phyloP scores from a whole-genome alignment of 768 basidiomycete species.

The Dioszegia aurantiaca region DNA sequence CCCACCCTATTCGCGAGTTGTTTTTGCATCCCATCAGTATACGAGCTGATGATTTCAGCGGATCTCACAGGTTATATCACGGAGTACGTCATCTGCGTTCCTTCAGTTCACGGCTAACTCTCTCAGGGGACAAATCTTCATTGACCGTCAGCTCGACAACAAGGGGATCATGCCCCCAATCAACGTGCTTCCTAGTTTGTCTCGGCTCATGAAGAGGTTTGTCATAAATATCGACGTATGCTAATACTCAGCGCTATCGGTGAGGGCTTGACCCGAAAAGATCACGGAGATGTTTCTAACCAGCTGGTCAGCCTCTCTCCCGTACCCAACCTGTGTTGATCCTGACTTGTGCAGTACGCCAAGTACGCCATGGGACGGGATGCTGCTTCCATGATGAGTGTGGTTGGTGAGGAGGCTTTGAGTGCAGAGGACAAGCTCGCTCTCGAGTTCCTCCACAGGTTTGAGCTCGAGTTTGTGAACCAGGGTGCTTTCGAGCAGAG shows the following conservation, averaged over 20 bases:
- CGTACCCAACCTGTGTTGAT: not conserved
- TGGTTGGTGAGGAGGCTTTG: constrained; percentile 96
- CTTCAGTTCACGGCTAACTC: not conserved
- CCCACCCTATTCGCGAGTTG: constrained; percentile 84
- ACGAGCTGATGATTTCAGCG: constrained; percentile 15
- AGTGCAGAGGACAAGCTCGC: constrained; percentile 94
- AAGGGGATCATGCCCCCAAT: constrained; percentile 89
- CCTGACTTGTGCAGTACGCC: constrained; percentile 67
- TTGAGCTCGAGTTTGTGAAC: constrained; percentile 94
- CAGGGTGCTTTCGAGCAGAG: constrained; percentile 96
- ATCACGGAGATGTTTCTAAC: constrained; percentile 99
- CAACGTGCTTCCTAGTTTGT: constrained; percentile 96
- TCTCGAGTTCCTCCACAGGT: constrained; percentile 94
- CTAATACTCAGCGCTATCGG: constrained; percentile 61
- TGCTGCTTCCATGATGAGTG: constrained; percentile 97
- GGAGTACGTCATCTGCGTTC: constrained; percentile 20
- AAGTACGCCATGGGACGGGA: constrained; percentile 98
- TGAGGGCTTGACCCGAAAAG: constrained; percentile 92
- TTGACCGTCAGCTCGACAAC: constrained; percentile 96
- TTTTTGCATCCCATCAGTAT: not conserved
- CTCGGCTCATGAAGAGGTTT: constrained; percentile 93
- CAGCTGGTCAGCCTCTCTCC: constrained; percentile 67
- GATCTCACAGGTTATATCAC: constrained; percentile 96
- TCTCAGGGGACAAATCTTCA: constrained; percentile 93
- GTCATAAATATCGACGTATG: not conserved